These are phyloP conservation scores for Candida stauntonica DNA, from an alignment of 805 yeast species.

Conservation along the genomic window DNA sequence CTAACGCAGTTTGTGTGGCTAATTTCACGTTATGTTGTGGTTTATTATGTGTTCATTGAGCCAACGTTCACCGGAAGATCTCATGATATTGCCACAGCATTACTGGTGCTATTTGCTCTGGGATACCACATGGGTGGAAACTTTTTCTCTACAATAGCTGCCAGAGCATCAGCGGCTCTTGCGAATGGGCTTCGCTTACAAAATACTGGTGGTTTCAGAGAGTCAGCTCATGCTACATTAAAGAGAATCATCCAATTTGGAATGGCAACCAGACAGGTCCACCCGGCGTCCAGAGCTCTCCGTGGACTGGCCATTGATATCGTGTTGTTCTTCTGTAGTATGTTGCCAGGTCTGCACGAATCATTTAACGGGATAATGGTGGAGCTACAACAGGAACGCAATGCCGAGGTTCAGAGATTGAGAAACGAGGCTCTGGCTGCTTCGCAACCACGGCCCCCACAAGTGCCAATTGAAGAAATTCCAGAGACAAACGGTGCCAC, in stretches of 20 bases:
- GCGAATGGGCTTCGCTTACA: too few species aligned
- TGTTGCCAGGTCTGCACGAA: slow-evolving; percentile 12
- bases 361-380: slow-evolving; percentile 1
- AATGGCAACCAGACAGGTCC: background rate
- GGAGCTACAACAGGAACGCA: slow-evolving; percentile 3
- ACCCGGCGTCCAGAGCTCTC: slow-evolving; percentile 1
- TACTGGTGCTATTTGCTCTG: background rate
- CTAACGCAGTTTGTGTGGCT: background rate
- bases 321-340: slow-evolving; percentile 10
- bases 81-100: background rate
- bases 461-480: background rate
- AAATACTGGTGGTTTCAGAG: too few species aligned
- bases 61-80: too few species aligned
- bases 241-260: slow-evolving; percentile 2
- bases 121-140: background rate
- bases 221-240: background rate
- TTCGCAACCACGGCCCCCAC: background rate
- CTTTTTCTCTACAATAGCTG: background rate
- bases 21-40: background rate
- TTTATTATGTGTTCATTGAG: background rate
- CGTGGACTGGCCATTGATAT: slow-evolving; percentile 4
- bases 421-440: background rate
- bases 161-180: too few species aligned
- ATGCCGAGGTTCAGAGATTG: background rate
- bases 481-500: background rate